These are phyloP conservation scores for Xylaria venustula DNA, from an alignment of 495 filamentous ascomycete genomes.

Conservation along the genomic window DNA sequence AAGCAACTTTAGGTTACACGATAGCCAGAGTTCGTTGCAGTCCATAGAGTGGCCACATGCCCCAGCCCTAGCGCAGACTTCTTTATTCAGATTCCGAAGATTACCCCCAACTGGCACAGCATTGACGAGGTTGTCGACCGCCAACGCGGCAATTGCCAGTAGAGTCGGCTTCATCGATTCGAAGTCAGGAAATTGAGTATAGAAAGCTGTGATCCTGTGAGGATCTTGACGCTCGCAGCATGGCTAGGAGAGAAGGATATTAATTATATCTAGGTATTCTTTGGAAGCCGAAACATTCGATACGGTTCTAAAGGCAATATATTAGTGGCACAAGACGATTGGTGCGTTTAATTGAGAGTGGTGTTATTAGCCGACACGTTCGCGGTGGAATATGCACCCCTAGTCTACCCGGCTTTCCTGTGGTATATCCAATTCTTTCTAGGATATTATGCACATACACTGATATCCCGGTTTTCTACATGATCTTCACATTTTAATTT, in stretches of 20 bases:
- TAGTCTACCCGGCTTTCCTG: neutral
- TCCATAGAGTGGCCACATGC: conserved; percentile 7
- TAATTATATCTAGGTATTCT: neutral
- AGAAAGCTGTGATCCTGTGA: neutral
- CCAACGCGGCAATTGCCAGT: neutral
- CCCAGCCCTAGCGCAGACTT: conserved; percentile 1
- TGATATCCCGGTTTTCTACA: too few species aligned
- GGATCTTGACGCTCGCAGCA: neutral
- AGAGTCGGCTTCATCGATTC: neutral
- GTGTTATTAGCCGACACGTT: conserved; percentile 1
- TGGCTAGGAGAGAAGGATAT: neutral
- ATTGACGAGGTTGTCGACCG: neutral
- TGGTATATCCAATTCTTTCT: too few species aligned
- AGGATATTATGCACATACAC: too few species aligned
- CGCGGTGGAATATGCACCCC: neutral
- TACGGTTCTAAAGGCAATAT: neutral
- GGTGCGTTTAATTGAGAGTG: neutral
- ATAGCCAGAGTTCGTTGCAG: conserved; percentile 1
- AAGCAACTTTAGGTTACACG: conserved; percentile 10
- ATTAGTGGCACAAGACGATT: neutral
- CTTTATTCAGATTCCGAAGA: conserved; percentile 7
- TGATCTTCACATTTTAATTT: too few species aligned
- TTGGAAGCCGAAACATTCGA: neutral
- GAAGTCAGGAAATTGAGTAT: neutral
- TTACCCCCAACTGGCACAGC: conserved; percentile 2